These are phyloP conservation scores for Penicillium capsulatum DNA, from an alignment of 2,329 filamentous ascomycete species.

Conservation along the genomic window DNA sequence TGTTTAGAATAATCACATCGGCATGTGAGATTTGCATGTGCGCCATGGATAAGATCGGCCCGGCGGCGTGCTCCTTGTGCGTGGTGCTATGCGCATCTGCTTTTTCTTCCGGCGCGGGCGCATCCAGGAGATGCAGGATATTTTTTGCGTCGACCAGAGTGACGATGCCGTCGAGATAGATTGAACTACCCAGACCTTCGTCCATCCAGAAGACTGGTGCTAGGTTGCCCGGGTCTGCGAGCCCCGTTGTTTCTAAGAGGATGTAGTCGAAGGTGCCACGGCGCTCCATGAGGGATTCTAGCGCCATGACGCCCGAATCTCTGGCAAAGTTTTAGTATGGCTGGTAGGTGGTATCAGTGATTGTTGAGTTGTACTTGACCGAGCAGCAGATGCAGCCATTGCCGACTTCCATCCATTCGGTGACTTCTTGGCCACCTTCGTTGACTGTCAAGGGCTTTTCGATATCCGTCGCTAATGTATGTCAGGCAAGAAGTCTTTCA, in stretches of 20 bases:
- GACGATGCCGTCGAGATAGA: conserved; percentile 95
- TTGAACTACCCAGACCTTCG: conserved; percentile 87
- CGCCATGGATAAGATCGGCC: conserved; percentile 78
- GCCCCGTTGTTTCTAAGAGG: conserved; percentile 87
- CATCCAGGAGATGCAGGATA: conserved; percentile 75
- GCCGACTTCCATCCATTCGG: conserved; percentile 92
- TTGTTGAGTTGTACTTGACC: conserved; percentile 62
- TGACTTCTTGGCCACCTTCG: conserved; percentile 73
- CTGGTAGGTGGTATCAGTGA: not conserved
- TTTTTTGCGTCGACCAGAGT: conserved; percentile 95
- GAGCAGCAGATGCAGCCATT: conserved; percentile 98
- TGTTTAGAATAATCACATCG: conserved; percentile 92
- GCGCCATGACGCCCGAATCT: conserved; percentile 88
- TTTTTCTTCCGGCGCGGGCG: conserved; percentile 47
- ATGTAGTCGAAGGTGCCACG: conserved; percentile 96
- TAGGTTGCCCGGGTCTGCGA: conserved; percentile 92
- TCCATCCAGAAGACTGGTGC: conserved; percentile 98
- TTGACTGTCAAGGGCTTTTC: conserved; percentile 93
- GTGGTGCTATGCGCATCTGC: conserved; percentile 51
- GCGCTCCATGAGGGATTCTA: conserved; percentile 92
- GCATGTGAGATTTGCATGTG: conserved; percentile 97
- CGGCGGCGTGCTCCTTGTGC: conserved; percentile 41
- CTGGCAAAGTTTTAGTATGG: conserved; percentile 41
- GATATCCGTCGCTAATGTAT: conserved; percentile 72
- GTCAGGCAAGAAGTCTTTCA: not conserved